A percentile compares a stretch with the other conserved stretches of the same genome.
Evolutionary conservation across 495 filamentous ascomycete genomes (phyloP).

Genomic region (Pyrenula massariospora): DNA sequence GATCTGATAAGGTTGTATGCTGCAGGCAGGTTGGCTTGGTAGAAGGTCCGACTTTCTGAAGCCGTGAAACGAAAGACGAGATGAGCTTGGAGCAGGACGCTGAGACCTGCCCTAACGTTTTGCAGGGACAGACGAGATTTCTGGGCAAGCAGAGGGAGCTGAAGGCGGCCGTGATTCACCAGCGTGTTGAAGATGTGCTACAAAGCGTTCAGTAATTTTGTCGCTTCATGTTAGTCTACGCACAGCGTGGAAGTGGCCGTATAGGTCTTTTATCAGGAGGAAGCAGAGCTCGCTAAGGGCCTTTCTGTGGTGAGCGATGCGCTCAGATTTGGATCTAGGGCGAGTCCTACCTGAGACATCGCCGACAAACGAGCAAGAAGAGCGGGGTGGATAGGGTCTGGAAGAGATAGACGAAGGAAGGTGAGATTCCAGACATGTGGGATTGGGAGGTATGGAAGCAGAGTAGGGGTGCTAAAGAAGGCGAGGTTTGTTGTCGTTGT

Average conservation of each 20-base stretch:
- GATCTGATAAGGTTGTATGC: constrained; percentile 70
- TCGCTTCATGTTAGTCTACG: no score
- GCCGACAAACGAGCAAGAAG: no score
- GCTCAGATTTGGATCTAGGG: background rate
- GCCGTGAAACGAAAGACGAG: constrained; percentile 67
- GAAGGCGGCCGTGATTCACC: constrained; percentile 63
- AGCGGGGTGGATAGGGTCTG: no score
- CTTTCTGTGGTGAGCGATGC: constrained; percentile 18
- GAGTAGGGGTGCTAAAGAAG: no score
- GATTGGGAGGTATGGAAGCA: no score
- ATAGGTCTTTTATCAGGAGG: constrained; percentile 77
- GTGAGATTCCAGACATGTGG: no score
- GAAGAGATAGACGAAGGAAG: no score
- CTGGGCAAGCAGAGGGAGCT: constrained; percentile 50
- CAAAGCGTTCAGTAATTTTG: constrained; percentile 1
- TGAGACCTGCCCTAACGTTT: constrained; percentile 66
- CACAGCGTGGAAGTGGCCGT: constrained; percentile 36
- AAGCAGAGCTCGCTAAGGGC: constrained; percentile 70
- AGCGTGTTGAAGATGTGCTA: constrained; percentile 74
- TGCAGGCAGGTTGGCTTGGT: constrained; percentile 63
- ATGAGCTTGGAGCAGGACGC: constrained; percentile 78
- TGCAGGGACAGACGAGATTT: constrained; percentile 54
- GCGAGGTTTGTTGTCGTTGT: no score
- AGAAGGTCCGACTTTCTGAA: constrained; percentile 53
- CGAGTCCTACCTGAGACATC: constrained; percentile 14